phyloP scores from a whole-genome alignment of 306 rosid species.

The Cajanus cajan region DNA sequence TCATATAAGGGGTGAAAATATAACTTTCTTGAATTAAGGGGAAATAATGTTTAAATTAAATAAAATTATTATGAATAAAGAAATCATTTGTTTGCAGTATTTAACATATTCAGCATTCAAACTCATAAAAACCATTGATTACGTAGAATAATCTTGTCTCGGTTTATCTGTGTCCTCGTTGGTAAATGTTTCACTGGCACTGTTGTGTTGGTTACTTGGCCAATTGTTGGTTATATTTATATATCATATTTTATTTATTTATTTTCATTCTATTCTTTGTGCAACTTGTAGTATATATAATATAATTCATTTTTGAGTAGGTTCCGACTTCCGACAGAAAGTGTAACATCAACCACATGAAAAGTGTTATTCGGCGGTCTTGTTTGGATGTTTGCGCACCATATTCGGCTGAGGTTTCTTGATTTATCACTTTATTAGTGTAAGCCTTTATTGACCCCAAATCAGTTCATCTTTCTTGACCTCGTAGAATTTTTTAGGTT shows the following conservation, averaged over 20 bases:
- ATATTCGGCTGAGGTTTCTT: neutral
- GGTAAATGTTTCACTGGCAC: neutral
- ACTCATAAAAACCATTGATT: too few species aligned
- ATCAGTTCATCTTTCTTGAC: neutral
- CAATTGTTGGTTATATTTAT: neutral
- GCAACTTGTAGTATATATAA: too few species aligned
- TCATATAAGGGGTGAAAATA: too few species aligned
- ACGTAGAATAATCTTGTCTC: too few species aligned
- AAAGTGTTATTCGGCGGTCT: constrained; percentile 25
- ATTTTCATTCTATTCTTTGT: too few species aligned
- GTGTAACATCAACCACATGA: constrained; percentile 13
- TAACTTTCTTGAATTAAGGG: too few species aligned
- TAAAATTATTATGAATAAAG: too few species aligned
- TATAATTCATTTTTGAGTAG: neutral
- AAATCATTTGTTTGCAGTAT: too few species aligned
- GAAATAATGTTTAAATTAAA: too few species aligned
- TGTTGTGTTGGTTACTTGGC: neutral
- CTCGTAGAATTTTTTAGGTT: neutral
- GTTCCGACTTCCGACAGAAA: neutral
- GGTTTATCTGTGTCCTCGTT: too few species aligned
- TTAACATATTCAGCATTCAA: too few species aligned
- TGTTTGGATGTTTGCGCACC: constrained; percentile 28
- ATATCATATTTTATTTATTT: too few species aligned
- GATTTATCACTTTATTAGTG: neutral
- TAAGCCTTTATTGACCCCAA: neutral